Evolutionary conservation across 2,329 filamentous ascomycete genomes (phyloP).

Genomic region (Dactylellina drechsleri): DNA sequence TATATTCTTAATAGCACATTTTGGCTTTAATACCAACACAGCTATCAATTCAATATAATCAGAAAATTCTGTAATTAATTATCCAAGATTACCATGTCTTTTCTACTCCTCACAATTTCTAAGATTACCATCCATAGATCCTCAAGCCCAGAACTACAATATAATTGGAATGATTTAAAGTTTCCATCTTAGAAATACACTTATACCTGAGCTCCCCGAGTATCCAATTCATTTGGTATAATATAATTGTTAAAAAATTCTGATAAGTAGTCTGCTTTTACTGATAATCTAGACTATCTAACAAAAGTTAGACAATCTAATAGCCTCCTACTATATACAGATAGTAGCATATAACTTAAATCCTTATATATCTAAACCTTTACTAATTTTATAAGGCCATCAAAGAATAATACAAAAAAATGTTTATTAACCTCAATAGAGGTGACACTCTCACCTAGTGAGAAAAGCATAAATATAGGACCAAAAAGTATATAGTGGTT

Average conservation of each 20-base stretch:
- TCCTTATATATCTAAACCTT: background rate
- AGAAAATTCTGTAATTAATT: constrained; percentile 3
- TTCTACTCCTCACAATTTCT: background rate
- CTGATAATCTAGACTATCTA: background rate
- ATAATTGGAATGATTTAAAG: background rate
- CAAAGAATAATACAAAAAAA: constrained; percentile 18
- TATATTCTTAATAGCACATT: constrained; percentile 1
- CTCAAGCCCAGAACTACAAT: background rate
- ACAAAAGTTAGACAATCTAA: background rate
- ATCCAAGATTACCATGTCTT: background rate
- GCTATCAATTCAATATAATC: background rate
- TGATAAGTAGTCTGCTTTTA: background rate
- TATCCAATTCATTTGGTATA: background rate
- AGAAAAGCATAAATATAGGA: constrained; percentile 3
- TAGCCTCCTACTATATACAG: background rate
- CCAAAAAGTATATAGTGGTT: constrained; percentile 8
- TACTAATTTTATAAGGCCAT: background rate
- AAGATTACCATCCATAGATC: constrained; percentile 2
- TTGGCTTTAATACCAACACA: background rate
- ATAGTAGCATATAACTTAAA: background rate
- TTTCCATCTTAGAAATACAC: background rate
- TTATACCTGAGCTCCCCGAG: background rate
- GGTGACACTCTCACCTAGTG: background rate
- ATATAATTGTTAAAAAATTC: background rate
- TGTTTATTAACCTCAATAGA: constrained; percentile 18